Evolutionary conservation across 257 asterid genomes (phyloP).

Genomic region (Plantago ovata): DNA sequence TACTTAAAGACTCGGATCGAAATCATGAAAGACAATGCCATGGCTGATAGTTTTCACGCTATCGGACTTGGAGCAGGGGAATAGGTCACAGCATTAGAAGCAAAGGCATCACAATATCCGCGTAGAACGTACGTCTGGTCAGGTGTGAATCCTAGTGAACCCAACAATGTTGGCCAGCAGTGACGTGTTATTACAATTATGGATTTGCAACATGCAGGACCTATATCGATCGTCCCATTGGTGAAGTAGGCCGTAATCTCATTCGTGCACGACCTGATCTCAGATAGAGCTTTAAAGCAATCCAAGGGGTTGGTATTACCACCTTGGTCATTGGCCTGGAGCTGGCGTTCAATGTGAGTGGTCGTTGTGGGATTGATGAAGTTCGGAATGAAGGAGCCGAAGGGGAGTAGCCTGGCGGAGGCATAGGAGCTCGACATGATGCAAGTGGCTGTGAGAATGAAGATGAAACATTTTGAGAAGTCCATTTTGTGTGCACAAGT

Average conservation of each 20-base stretch:
- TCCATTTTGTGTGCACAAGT: conserved; percentile 15
- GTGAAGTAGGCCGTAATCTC: conserved; percentile 36
- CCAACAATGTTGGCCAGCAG: conserved; percentile 45
- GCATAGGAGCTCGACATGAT: conserved; percentile 12
- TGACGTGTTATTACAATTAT: conserved; percentile 35
- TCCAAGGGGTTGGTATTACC: conserved; percentile 19
- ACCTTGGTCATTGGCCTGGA: not conserved
- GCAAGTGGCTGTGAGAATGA: conserved; percentile 22
- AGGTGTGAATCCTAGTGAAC: conserved; percentile 33
- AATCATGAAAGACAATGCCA: not conserved
- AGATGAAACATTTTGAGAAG: conserved; percentile 5
- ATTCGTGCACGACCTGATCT: conserved; percentile 39
- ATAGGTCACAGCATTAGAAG: conserved; percentile 1
- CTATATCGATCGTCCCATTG: conserved; percentile 23
- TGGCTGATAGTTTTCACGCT: not conserved
- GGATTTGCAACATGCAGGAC: conserved; percentile 37
- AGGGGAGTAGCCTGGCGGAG: conserved; percentile 5
- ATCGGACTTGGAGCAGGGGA: conserved; percentile 23
- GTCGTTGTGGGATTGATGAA: too few relatives aligned
- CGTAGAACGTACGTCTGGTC: conserved; percentile 31
- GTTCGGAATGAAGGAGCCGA: not conserved
- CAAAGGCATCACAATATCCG: conserved; percentile 43
- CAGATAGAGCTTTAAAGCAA: conserved; percentile 35
- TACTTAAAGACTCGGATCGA: too few relatives aligned
- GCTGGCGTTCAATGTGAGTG: not conserved